Evolutionary conservation across 805 yeast species (phyloP), one percentile per base, ranked within the genome.

Genomic region (Wickerhamiella occidentalis): DNA sequence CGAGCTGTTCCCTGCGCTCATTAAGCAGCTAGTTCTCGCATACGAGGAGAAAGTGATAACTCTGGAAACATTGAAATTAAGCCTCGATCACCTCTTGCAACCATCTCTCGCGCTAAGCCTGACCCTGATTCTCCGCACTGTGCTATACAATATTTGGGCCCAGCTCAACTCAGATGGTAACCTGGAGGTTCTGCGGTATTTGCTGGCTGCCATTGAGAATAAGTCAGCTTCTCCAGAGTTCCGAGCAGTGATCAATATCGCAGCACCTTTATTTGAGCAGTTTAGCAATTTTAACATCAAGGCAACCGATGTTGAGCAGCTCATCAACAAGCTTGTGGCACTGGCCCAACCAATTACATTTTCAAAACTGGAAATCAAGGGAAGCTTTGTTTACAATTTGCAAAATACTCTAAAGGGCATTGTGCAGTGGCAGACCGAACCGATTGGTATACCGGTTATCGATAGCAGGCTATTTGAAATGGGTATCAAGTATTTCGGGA

Each of bases 51-150:
- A 77, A 8, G 64, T 76, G 12, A 69, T 85, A 3, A 81, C 78
- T 54, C 61, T 73, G 8, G 80, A 79, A 3, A 73, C 78, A 3
- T 68, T 86, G 37, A 73, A 72, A 44, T 84, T 83, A 50, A 96
- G 96, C 0, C 68, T 90, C 30, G 96, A 88, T 58, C 86, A 88
- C 58, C 82, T 90, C 56, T 69, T 83, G 41, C 95, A 88, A 58
- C 82, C 85, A 2, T 83, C 85, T 54, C 68, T 90, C 55, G 69
- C 83, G 1, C 68, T 75, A 6, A 74, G 80, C 11, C 59, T 79
- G 29, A 65, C 76, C 5, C 75, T 76, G n/a, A 73, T 79, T 2
- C 58, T 77, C 62, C 75, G 57, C 55, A 82, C 73, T 75, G 65
- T 66, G 21, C 68, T 68, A 44, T 63, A 69, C 19, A 70, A 69